phyloP scores from a whole-genome alignment of 306 rosid species.

The barrel medic (Medicago truncatula) region DNA sequence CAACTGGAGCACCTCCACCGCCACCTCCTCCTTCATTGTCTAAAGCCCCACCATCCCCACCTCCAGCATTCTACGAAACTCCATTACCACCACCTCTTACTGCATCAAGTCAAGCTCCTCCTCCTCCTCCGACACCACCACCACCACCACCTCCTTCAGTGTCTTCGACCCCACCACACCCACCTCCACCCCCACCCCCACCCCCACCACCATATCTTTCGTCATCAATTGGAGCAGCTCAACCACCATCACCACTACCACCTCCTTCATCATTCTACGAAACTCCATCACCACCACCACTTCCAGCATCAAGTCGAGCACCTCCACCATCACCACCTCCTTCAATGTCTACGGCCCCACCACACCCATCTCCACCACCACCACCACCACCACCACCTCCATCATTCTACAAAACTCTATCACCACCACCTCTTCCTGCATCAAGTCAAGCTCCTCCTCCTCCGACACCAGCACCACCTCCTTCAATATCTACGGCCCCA shows the following conservation, averaged over 20 bases:
- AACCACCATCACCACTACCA: background rate
- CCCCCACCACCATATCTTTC: slow-evolving; percentile 19
- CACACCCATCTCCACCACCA: slow-evolving; percentile 7
- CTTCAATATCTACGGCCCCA: slow-evolving; percentile 1
- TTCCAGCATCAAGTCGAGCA: background rate
- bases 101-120: slow-evolving; percentile 3
- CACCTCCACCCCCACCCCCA: background rate
- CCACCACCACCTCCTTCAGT: slow-evolving; percentile 39
- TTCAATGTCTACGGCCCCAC: slow-evolving; percentile 3
- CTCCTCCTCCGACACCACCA: slow-evolving; percentile 40
- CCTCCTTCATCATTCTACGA: slow-evolving; percentile 24
- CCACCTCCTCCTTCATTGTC: slow-evolving; percentile 43
- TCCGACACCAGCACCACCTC: background rate
- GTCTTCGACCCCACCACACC: slow-evolving; percentile 42
- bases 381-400: too few relatives aligned
- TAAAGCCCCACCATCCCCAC: slow-evolving; percentile 47
- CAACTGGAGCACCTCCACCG: background rate
- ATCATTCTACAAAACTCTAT: background rate
- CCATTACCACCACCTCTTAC: slow-evolving; percentile 47
- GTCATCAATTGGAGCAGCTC: background rate
- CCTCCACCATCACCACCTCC: background rate
- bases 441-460: background rate
- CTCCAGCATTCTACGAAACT: slow-evolving; percentile 27
- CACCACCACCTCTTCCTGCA: slow-evolving; percentile 25
- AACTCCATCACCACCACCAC: slow-evolving; percentile 45